Evolutionary conservation across 2,329 filamentous ascomycete species (phyloP), one percentile per base, ranked within the genome.

Genomic region (Fusarium caatingaense): DNA sequence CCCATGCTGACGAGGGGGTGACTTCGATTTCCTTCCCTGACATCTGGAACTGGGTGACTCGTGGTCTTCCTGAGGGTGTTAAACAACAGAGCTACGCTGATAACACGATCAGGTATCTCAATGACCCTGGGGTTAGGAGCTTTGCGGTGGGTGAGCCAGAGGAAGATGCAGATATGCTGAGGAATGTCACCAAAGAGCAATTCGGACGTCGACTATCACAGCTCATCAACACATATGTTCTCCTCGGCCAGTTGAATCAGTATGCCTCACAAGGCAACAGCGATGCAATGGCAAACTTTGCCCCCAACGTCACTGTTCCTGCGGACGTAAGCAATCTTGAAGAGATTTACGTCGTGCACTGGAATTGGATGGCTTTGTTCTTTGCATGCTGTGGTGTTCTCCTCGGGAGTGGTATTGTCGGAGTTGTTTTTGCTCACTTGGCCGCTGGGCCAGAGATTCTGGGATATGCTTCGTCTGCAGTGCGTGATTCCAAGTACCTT

Each of bases 391-490:
- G 34, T n/a, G 34, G 34, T 37, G 34, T 37, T n/a, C 34, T 37
- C n/a, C 34, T 37, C 11, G 34, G 34, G 4, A 37, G 34, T 37
- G 34, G 34, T n/a, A 37, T 37, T 37, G 10, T 58, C 9, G 50
- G 60, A 10, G 64, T 62, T 16, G 30, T 68, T 42, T 68, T 60
- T 28, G 50, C 57, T 13, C 69, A 68, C 41, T n/a, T 65, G 25
- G 48, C 64, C n/a, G 25, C 18, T n/a, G 64, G 67, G 7, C 69
- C 69, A 15, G 69, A 72, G 41, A 46, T 70, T 27, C 57, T 70
- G 11, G 69, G 69, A 3, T 66, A 59, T 28, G 67, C 58, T 13
- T 68, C 69, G 18, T 59, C 64, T 15, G 21, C 56, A 12, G n/a
- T 72, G n/a, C 60, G 51, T 20, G 54, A 62, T 18, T 62, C 59